Base-by-base conservation (phyloP, 129 eudicot genomes). In the Tanacetum coccineum region DNA sequence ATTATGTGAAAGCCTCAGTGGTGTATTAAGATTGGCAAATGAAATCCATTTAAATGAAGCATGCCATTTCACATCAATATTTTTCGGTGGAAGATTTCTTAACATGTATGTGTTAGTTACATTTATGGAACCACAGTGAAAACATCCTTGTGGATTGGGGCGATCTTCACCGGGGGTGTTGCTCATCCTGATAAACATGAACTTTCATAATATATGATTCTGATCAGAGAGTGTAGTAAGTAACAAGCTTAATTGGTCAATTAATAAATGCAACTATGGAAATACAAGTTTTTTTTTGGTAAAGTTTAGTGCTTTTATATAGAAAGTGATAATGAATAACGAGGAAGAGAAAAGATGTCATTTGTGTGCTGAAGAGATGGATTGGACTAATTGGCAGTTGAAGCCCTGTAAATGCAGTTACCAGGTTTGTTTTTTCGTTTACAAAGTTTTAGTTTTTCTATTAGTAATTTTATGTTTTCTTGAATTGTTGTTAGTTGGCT, bases 131-230 rank as follows among this genome's bases (percentile, higher is more conserved):
- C 96, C 98, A 49, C 88, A 92, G 30, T 82, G 96, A 55, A 86
- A 92, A 4, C 96, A 92, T 36, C 98, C 98, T 70, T 92, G 98
- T 12, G 98, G 92, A 64, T 92, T 92, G 8, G 98, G 96, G 36
- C 98, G 96, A 65, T 96, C 96, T 70, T 96, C 98, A 78, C 98
- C 86, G 13, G 98, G 96, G 14, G 87, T 70, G 40, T 59, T 87
- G 62, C 88, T 92, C 74, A 81, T 87, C 87, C 98, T 92, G 81
- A 53, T 32, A 56, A 50, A 50, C 13, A 62, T 59, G 25, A 64
- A 28, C 25, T 39, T 26, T 18, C 13, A 57, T 58, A 49, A 55
- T 25, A 25, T 52, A n/a, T 42, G 10, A 63, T 44, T 73, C 53
- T 1, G 21, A 40, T 72, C 52, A 22, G 2, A 22, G 25, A 22